A percentile compares a stretch with the other conserved stretches of the same genome.
These are phyloP conservation scores for Aspergillus sclerotioniger DNA, from an alignment of 495 filamentous ascomycete genomes.

Conservation along the genomic window DNA sequence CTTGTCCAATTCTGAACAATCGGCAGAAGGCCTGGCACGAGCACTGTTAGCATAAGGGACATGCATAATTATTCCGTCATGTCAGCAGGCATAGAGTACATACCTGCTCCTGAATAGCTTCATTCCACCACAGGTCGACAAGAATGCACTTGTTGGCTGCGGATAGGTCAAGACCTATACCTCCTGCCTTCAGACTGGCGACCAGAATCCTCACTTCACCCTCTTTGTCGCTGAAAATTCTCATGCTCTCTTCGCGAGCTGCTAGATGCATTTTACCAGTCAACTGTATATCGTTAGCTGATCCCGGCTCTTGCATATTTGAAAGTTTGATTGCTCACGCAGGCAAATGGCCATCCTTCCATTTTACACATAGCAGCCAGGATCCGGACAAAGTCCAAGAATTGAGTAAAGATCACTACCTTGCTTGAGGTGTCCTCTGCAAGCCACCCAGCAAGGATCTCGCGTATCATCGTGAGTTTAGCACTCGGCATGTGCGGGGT, in stretches of 20 bases:
- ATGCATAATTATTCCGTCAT: background rate
- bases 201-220: constrained; percentile 38
- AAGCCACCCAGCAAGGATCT: constrained; percentile 35
- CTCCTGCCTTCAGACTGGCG: constrained; percentile 45
- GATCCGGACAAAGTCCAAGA: constrained; percentile 29
- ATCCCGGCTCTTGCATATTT: background rate
- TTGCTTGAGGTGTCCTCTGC: constrained; percentile 29
- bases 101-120: constrained; percentile 45
- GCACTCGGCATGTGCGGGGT: constrained; percentile 23
- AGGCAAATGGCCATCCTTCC: constrained; percentile 25
- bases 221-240: constrained; percentile 24
- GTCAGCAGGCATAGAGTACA: constrained; percentile 41
- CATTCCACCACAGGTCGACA: constrained; percentile 63
- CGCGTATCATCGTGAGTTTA: constrained; percentile 28
- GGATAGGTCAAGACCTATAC: constrained; percentile 51
- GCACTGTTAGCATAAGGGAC: background rate
- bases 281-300: constrained; percentile 23
- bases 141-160: constrained; percentile 57
- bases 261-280: constrained; percentile 28
- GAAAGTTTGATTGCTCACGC: constrained; percentile 20
- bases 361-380: constrained; percentile 25
- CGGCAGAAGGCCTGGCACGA: constrained; percentile 57
- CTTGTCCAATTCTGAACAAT: constrained; percentile 62
- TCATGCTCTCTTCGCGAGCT: constrained; percentile 29
- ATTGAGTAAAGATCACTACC: constrained; percentile 45